Percentiles rank a stretch among this genome's conserved stretches.
Evolutionary conservation across 805 yeast species (phyloP).

Genomic region (Candida odintsovae): DNA sequence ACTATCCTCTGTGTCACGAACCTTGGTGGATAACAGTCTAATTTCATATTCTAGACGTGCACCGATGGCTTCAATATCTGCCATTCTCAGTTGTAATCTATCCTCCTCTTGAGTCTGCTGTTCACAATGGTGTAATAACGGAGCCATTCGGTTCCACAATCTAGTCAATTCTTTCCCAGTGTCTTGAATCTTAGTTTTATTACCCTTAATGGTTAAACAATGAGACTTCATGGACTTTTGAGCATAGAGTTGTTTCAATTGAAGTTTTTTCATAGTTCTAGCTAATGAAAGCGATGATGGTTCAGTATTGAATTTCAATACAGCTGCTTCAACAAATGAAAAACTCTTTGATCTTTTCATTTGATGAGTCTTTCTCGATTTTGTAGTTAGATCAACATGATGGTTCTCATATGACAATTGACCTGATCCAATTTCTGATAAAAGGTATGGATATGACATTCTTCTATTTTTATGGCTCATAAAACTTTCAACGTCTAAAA

Average conservation of each 20-base stretch:
- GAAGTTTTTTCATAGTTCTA: constrained; percentile 5
- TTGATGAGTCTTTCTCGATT: background rate
- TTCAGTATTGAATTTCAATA: constrained; percentile 8
- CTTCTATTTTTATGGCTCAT: constrained; percentile 29
- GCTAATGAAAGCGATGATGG: constrained; percentile 11
- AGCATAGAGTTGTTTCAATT: background rate
- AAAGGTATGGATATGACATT: constrained; percentile 33
- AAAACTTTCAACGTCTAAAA: constrained; percentile 12
- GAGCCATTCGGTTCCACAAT: constrained; percentile 12
- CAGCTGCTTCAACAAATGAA: constrained; percentile 24
- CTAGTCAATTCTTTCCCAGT: constrained; percentile 1
- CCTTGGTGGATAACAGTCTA: constrained; percentile 49
- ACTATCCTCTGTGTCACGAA: constrained; percentile 63
- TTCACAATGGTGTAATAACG: constrained; percentile 17
- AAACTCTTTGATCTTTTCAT: constrained; percentile 33
- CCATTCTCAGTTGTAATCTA: constrained; percentile 32
- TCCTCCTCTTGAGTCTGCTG: constrained; percentile 21
- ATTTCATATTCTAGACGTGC: constrained; percentile 64
- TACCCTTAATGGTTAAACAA: constrained; percentile 1
- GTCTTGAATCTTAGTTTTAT: constrained; percentile 1
- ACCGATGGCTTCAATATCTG: constrained; percentile 48
- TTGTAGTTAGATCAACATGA: constrained; percentile 6
- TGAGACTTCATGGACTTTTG: background rate
- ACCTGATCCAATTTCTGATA: constrained; percentile 27
- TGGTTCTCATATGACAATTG: constrained; percentile 24